A percentile compares a stretch with the other conserved stretches of the same genome.
These are phyloP conservation scores for Erythrobasidium hasegawianum DNA, from an alignment of 1,284 basidiomycete genomes.

Conservation along the genomic window DNA sequence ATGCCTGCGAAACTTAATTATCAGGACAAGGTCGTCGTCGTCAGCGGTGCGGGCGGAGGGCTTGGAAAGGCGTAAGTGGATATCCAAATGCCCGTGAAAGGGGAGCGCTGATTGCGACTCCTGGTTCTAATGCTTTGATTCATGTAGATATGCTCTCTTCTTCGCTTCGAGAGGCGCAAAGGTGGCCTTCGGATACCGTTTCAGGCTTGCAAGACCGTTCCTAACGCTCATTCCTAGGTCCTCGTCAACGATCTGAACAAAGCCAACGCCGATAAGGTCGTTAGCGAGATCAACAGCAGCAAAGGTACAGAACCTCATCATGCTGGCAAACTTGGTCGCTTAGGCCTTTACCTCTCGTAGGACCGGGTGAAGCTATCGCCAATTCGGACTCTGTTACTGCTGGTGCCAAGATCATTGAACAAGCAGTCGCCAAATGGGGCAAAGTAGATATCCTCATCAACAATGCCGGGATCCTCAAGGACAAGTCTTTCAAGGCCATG, in stretches of 20 bases:
- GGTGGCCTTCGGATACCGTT: neutral
- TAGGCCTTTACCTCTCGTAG: neutral
- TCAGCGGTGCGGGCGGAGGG: slow-evolving; percentile 95
- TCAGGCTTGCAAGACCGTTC: neutral
- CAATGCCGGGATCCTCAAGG: slow-evolving; percentile 88
- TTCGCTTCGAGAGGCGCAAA: slow-evolving; percentile 81
- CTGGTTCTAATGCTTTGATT: no score
- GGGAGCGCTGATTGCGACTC: neutral
- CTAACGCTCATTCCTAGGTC: slow-evolving; percentile 57
- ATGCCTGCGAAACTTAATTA: slow-evolving; percentile 58
- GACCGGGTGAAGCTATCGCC: slow-evolving; percentile 67
- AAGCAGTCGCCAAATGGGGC: slow-evolving; percentile 82
- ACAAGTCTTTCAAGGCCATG: slow-evolving; percentile 55
- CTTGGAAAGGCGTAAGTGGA: slow-evolving; percentile 71
- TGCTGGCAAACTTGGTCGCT: neutral
- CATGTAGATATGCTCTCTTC: slow-evolving; percentile 78
- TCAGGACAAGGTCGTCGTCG: slow-evolving; percentile 85
- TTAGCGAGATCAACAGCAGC: slow-evolving; percentile 72
- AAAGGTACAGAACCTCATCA: slow-evolving; percentile 55
- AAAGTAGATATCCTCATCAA: slow-evolving; percentile 73
- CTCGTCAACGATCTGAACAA: slow-evolving; percentile 93
- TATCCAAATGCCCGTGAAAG: neutral
- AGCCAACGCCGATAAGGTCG: slow-evolving; percentile 85
- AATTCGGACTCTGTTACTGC: slow-evolving; percentile 88
- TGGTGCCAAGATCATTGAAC: slow-evolving; percentile 74